phyloP scores from a whole-genome alignment of 257 asterid genomes.

The Haberlea rhodopensis region DNA sequence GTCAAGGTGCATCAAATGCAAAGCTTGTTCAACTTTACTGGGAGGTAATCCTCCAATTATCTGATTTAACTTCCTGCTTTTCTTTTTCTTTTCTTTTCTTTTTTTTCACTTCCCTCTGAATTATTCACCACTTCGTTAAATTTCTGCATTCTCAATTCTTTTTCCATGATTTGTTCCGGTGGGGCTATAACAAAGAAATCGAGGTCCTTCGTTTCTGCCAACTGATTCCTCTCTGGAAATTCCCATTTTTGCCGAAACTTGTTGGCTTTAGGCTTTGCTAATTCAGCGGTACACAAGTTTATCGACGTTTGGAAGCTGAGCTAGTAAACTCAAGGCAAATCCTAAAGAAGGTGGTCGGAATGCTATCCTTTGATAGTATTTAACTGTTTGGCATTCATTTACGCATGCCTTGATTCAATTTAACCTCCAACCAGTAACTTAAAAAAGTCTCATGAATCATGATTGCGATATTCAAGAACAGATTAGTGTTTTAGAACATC shows the following conservation, averaged over 20 bases:
- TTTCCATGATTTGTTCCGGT: neutral
- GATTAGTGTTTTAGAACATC: neutral
- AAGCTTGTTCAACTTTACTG: conserved; percentile 88
- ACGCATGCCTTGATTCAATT: neutral
- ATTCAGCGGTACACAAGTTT: conserved; percentile 72
- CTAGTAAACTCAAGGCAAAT: conserved; percentile 31
- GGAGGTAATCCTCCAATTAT: conserved; percentile 56
- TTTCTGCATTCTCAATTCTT: neutral
- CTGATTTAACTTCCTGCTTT: neutral
- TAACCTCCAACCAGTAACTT: neutral
- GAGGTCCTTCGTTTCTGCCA: neutral
- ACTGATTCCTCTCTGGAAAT: neutral
- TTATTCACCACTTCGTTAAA: neutral
- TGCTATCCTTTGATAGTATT: conserved; percentile 12
- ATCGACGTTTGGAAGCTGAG: conserved; percentile 84
- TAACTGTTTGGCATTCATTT: conserved; percentile 1
- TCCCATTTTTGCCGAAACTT: neutral
- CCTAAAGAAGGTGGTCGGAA: neutral
- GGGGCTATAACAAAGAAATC: conserved; percentile 6
- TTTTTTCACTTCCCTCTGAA: neutral
- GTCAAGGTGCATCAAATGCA: conserved; percentile 94
- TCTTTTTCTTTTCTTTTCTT: no score
- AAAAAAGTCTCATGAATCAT: no score
- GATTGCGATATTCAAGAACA: no score
- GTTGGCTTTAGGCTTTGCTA: no score